phyloP scores from a whole-genome alignment of 164 flowering plant species.

The Saururus chinensis region DNA sequence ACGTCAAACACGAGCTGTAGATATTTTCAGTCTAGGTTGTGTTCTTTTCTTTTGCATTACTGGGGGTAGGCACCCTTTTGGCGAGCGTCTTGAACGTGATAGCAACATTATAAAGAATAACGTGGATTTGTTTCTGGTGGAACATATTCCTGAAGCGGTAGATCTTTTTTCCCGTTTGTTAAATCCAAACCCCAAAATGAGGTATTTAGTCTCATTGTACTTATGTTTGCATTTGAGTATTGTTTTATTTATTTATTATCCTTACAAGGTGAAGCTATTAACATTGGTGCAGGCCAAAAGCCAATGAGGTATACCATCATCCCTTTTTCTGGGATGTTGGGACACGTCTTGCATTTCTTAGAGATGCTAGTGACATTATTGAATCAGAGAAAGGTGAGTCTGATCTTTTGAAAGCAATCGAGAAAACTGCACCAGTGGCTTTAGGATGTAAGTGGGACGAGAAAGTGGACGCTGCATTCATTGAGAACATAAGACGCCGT shows the following conservation, averaged over 20 bases:
- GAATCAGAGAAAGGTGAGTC: conserved; percentile 50
- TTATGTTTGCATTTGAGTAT: neutral
- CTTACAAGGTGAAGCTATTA: neutral
- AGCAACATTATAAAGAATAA: conserved; percentile 42
- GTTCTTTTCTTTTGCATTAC: conserved; percentile 65
- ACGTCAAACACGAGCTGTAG: conserved; percentile 74
- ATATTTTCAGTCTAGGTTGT: conserved; percentile 78
- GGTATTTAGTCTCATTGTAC: conserved; percentile 18
- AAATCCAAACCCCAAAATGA: conserved; percentile 46
- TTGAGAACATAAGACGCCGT: conserved; percentile 49
- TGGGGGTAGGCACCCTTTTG: conserved; percentile 70
- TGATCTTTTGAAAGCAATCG: conserved; percentile 44
- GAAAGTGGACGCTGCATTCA: conserved; percentile 46
- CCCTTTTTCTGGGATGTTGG: conserved; percentile 75
- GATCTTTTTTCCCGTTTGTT: conserved; percentile 52
- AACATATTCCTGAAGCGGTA: conserved; percentile 62
- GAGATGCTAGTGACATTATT: conserved; percentile 64
- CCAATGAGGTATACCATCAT: conserved; percentile 42
- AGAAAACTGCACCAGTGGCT: conserved; percentile 33
- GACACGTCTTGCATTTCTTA: conserved; percentile 60
- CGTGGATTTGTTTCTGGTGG: conserved; percentile 55
- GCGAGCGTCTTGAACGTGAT: conserved; percentile 59
- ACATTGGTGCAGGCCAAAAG: conserved; percentile 37
- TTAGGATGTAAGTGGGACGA: conserved; percentile 71
- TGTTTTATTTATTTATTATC: neutral